Evolutionary conservation across 345 rosid genomes (phyloP).

Genomic region (Gossypium longicalyx): DNA sequence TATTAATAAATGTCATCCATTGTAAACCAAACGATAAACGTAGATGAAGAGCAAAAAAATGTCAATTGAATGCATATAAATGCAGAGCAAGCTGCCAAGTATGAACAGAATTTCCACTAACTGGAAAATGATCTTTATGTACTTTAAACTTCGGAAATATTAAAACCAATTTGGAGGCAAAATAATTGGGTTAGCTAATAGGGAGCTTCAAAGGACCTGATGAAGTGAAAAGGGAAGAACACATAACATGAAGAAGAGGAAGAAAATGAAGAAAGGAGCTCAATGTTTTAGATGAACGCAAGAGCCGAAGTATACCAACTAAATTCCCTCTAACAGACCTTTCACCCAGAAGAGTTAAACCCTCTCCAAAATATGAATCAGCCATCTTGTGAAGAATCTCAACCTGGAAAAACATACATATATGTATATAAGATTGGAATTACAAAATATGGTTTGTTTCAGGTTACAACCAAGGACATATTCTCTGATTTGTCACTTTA

Average conservation of each 20-base stretch:
- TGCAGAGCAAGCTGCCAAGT: background rate
- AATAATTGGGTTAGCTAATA: background rate
- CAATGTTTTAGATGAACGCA: background rate
- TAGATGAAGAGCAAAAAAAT: background rate
- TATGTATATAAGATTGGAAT: background rate
- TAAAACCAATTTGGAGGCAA: background rate
- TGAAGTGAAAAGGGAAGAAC: background rate
- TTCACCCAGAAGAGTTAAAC: slow-evolving; percentile 78
- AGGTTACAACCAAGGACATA: background rate
- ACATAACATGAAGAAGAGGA: background rate
- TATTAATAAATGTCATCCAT: background rate
- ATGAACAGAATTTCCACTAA: background rate
- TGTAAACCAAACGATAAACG: background rate
- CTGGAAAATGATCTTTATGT: background rate
- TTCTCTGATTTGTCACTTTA: background rate
- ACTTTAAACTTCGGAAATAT: slow-evolving; percentile 3
- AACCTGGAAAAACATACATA: slow-evolving; percentile 38
- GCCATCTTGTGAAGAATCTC: slow-evolving; percentile 54
- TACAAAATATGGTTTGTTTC: background rate
- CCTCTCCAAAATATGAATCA: slow-evolving; percentile 69
- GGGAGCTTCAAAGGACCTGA: no score
- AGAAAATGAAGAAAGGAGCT: background rate
- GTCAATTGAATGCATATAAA: background rate
- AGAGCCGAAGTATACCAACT: background rate
- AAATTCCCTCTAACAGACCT: slow-evolving; percentile 39